phyloP scores from a whole-genome alignment of 2,329 filamentous ascomycete genomes.

The Zarea fungicola region DNA sequence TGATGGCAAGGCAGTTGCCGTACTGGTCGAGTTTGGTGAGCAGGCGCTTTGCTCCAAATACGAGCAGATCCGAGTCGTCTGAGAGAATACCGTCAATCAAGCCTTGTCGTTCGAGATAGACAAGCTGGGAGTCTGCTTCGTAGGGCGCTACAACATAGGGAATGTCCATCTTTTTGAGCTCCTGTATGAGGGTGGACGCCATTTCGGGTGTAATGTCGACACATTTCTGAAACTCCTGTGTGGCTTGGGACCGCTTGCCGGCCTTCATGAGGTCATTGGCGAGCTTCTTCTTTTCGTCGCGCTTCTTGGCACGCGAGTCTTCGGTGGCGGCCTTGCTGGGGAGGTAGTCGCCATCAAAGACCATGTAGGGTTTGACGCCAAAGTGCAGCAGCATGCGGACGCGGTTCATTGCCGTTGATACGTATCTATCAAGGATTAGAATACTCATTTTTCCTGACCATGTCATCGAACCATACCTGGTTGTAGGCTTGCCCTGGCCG shows the following conservation, averaged over 20 bases:
- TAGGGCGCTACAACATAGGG: constrained; percentile 93
- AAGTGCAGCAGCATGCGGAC: constrained; percentile 94
- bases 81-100: constrained; percentile 84
- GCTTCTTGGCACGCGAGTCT: constrained; percentile 64
- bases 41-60: constrained; percentile 87
- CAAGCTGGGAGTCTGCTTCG: constrained; percentile 94
- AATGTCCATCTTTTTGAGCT: constrained; percentile 73
- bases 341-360: constrained; percentile 93
- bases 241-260: constrained; percentile 74
- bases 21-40: constrained; percentile 93
- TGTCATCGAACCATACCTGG: no score
- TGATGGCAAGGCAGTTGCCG: constrained; percentile 88
- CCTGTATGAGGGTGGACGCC: constrained; percentile 86
- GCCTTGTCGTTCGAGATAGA: constrained; percentile 84
- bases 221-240: constrained; percentile 86
- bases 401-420: constrained; percentile 84
- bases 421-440: constrained; percentile 53
- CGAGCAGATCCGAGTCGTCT: constrained; percentile 92
- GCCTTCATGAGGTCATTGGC: constrained; percentile 77
- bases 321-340: constrained; percentile 92
- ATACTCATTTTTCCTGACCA: no score
- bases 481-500: constrained; percentile 80
- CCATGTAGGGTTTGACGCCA: constrained; percentile 86
- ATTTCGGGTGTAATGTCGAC: constrained; percentile 95
- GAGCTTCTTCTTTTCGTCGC: constrained; percentile 69